Conservation (phyloP, 768 basidiomycete species). For the Leccinum truebloodii region DNA sequence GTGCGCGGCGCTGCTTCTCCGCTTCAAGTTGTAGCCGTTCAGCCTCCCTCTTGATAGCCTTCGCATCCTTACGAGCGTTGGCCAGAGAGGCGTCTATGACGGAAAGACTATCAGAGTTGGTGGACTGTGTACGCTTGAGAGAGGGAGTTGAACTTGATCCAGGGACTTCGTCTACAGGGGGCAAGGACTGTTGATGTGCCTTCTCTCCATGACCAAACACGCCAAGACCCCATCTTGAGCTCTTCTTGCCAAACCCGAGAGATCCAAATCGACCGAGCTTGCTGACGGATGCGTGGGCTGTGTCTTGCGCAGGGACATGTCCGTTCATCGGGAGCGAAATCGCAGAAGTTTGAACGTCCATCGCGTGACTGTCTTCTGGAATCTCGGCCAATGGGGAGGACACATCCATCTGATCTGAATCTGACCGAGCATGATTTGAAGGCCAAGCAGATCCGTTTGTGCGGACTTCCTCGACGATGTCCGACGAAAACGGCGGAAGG, state of each 20-base stretch:
- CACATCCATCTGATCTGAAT: constrained; percentile 56
- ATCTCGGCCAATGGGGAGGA: constrained; percentile 49
- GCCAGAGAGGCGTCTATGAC: constrained; percentile 48
- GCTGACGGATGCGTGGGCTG: constrained; percentile 43
- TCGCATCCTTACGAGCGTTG: constrained; percentile 54
- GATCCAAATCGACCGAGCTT: constrained; percentile 59
- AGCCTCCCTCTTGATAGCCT: constrained; percentile 81
- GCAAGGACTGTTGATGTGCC: constrained; percentile 55
- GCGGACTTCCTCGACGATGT: constrained; percentile 32
- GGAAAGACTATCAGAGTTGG: constrained; percentile 72
- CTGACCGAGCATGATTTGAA: constrained; percentile 31
- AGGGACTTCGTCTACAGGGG: constrained; percentile 74
- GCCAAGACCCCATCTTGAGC: constrained; percentile 59
- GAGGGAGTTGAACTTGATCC: constrained; percentile 57
- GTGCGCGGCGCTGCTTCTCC: constrained; percentile 79
- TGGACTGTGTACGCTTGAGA: constrained; percentile 78
- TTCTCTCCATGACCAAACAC: constrained; percentile 79
- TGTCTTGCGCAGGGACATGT: constrained; percentile 39
- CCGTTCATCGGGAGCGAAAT: constrained; percentile 43
- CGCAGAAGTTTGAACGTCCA: constrained; percentile 52
- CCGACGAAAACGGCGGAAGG: constrained; percentile 30
- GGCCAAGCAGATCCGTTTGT: constrained; percentile 28
- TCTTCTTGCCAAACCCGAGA: constrained; percentile 70
- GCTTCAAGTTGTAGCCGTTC: constrained; percentile 77
- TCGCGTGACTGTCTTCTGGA: constrained; percentile 41